These are phyloP conservation scores for Calonectria hongkongensis DNA, from an alignment of 2,329 filamentous ascomycete species.

Conservation along the genomic window DNA sequence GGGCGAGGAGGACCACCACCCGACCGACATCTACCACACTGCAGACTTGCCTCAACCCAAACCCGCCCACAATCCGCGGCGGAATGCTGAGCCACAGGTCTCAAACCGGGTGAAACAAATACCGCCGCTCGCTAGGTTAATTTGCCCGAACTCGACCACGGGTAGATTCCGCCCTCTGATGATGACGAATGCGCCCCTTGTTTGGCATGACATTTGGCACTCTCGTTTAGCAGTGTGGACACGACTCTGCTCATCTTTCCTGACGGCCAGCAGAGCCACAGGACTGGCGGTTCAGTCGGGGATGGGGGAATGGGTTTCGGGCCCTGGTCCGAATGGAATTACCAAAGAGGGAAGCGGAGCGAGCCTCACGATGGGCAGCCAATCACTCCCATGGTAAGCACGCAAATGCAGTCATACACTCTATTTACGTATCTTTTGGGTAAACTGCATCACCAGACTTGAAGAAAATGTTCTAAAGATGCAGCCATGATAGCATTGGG, in stretches of 20 bases:
- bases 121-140: constrained; percentile 20
- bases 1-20: constrained; percentile 4
- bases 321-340: constrained; percentile 22
- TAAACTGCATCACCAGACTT: constrained; percentile 20
- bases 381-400: constrained; percentile 5
- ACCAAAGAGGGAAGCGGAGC: constrained; percentile 14
- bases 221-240: constrained; percentile 23
- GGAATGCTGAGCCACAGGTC: constrained; percentile 11
- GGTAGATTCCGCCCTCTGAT: constrained; percentile 1
- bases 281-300: background rate
- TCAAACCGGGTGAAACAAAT: constrained; percentile 8
- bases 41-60: background rate
- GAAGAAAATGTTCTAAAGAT: background rate
- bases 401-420: constrained; percentile 19
- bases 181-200: constrained; percentile 23
- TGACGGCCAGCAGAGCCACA: constrained; percentile 1
- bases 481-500: background rate
- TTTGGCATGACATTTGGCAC: constrained; percentile 17
- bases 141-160: constrained; percentile 20
- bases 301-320: background rate
- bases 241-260: constrained; percentile 16
- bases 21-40: constrained; percentile 1
- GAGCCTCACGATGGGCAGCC: background rate
- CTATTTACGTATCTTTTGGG: constrained; percentile 17
- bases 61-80: constrained; percentile 15